Base-by-base conservation (phyloP, 2,329 filamentous ascomycete species). In the Apiospora kogelbergensis region DNA sequence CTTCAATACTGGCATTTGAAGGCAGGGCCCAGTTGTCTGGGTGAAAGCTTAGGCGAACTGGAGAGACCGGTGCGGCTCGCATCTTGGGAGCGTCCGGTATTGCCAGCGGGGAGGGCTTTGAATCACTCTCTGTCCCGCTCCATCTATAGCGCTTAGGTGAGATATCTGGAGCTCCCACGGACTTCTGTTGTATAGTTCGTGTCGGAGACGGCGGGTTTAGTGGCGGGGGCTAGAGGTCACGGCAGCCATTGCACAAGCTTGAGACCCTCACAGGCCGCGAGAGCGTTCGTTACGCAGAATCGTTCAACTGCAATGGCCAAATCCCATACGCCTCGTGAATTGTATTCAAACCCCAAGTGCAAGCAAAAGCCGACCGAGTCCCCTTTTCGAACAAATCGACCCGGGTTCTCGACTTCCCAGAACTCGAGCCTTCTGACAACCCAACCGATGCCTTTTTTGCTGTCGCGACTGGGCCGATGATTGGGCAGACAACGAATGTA, bases 31-130 rank as follows among this genome's bases (percentile, higher is more conserved):
- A 63, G 33, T 85, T 82, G 53, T 86, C 85, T 30, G 82, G 78
- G 65, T 85, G 84, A 68, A 86, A 84, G 74, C 86, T 88, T 67
- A 89, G 82, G 69, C 81, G 83, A 68, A 88, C 86, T 22, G 88
- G 87, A 48, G 88, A 89, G 37, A 84, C 81, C 40, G 88, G 87
- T 20, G 83, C 82, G 66, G 85, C 83, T 70, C 84, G 83, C 70
- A 89, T 79, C 70, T 82, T 81, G 30, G 85, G 81, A 24, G 82
- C 69, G 64, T 81, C 80, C 46, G 76, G 66, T 33, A 72, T 60
- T 6, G 76, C 69, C n/a, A 70, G 71, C 7, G 78, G 76, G 57
- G 78, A 69, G 33, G 77, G 71, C 65, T 80, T 79, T 11, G 68
- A 53, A 33, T 70, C 69, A 68, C 73, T 71, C 24, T 75, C 74